These are phyloP conservation scores for Chaetomium sp. DNA, from an alignment of 2,329 filamentous ascomycete genomes.

Conservation along the genomic window DNA sequence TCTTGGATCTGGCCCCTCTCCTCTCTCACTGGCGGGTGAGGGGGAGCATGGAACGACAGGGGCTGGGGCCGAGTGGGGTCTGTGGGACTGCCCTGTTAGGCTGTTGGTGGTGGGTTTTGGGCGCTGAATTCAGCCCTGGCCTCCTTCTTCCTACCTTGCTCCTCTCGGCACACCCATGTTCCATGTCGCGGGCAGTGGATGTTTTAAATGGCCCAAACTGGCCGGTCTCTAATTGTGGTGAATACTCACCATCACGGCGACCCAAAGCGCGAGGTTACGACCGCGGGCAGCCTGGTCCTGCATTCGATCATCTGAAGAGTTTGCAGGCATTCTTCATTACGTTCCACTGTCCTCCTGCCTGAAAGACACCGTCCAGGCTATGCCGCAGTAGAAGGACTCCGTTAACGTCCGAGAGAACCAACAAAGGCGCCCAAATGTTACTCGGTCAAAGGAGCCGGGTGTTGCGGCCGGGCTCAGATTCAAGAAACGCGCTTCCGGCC, in stretches of 20 bases:
- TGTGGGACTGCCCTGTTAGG: background rate
- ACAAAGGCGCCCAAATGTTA: too few species aligned
- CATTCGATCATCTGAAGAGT: background rate
- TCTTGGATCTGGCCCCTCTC: conserved; percentile 11
- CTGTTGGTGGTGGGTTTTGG: conserved; percentile 6
- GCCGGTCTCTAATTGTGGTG: background rate
- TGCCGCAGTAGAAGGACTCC: background rate
- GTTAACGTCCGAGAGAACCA: too few species aligned
- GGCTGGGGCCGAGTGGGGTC: conserved; percentile 9
- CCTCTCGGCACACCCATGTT: too few species aligned
- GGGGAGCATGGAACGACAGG: background rate
- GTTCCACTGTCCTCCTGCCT: too few species aligned
- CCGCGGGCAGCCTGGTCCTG: background rate
- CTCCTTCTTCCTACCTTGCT: background rate
- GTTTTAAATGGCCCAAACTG: background rate
- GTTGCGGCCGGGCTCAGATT: too few species aligned
- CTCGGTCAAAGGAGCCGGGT: too few species aligned
- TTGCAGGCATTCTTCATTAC: background rate
- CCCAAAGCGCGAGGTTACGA: conserved; percentile 12
- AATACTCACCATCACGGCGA: background rate
- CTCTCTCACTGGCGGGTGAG: conserved; percentile 10
- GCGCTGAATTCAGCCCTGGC: background rate
- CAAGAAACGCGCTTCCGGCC: too few species aligned
- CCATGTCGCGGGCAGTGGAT: too few species aligned
- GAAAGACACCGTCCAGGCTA: too few species aligned